These are phyloP conservation scores for Agaricus sinodeliciosus DNA, from an alignment of 768 basidiomycete genomes.

Conservation along the genomic window DNA sequence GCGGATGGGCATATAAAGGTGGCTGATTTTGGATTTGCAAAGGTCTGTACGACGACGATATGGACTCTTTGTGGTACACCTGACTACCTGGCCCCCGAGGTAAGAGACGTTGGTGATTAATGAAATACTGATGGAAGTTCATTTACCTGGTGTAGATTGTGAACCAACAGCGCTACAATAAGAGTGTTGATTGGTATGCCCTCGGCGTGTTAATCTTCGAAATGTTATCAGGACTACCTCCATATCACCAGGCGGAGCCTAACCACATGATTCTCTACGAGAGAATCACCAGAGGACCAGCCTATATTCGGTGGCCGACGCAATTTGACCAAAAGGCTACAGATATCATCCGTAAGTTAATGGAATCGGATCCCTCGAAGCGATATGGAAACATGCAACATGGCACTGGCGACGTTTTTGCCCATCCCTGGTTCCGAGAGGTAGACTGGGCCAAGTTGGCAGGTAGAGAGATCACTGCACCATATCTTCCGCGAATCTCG, in stretches of 20 bases:
- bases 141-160: constrained; percentile 47
- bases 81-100: constrained; percentile 96
- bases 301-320: constrained; percentile 72
- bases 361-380: constrained; percentile 84
- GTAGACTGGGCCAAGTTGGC: constrained; percentile 85
- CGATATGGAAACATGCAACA: constrained; percentile 86
- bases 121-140: not conserved
- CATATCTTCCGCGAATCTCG: constrained; percentile 87
- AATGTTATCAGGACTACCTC: constrained; percentile 94
- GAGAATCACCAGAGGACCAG: constrained; percentile 75
- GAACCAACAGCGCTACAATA: constrained; percentile 83
- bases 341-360: constrained; percentile 84
- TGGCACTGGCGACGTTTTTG: constrained; percentile 88
- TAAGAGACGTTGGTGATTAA: constrained; percentile 19
- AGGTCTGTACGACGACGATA: constrained; percentile 77
- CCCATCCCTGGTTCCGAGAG: constrained; percentile 90
- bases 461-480: constrained; percentile 85
- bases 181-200: constrained; percentile 98
- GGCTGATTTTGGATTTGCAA: constrained; percentile 96
- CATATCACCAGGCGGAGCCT: constrained; percentile 83
- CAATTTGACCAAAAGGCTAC: constrained; percentile 69
- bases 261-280: constrained; percentile 89
- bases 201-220: constrained; percentile 96
- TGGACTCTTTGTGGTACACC: constrained; percentile 96
- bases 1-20: constrained; percentile 97